Conservation (phyloP, 306 rosid genomes). For the Malus domestica region DNA sequence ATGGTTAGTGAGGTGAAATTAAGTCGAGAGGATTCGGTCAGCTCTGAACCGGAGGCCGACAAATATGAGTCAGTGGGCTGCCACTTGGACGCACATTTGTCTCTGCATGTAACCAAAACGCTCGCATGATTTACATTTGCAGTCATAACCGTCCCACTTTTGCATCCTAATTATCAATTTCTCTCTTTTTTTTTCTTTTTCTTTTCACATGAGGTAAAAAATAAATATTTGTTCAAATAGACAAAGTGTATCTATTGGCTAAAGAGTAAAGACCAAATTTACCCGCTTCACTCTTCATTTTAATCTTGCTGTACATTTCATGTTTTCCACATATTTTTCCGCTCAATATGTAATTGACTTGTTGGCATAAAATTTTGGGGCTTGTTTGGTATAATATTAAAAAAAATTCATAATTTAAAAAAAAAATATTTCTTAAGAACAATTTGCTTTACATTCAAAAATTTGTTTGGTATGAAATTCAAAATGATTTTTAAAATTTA, state of each 20-base stretch:
- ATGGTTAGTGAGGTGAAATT: background rate
- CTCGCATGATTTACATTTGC: background rate
- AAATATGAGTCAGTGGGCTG: background rate
- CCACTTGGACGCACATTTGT: background rate
- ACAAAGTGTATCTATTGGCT: background rate
- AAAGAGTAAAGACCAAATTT: background rate
- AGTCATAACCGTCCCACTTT: background rate
- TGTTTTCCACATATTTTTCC: too few relatives aligned
- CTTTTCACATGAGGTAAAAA: background rate
- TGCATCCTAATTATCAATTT: background rate
- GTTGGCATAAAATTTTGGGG: background rate
- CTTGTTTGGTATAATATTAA: too few relatives aligned
- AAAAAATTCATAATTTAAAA: too few relatives aligned
- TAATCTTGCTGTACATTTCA: background rate
- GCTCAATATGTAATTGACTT: background rate
- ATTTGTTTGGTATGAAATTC: too few relatives aligned
- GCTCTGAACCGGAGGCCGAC: background rate
- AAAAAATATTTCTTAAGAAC: too few relatives aligned
- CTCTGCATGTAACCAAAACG: background rate
- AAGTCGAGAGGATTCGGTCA: background rate
- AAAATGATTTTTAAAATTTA: too few relatives aligned
- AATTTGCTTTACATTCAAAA: too few relatives aligned
- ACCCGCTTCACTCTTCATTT: background rate
- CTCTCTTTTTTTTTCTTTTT: background rate
- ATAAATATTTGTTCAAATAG: background rate